Base-by-base conservation (phyloP, 176 grass and related monocot genomes). In the Juncus inflexus region DNA sequence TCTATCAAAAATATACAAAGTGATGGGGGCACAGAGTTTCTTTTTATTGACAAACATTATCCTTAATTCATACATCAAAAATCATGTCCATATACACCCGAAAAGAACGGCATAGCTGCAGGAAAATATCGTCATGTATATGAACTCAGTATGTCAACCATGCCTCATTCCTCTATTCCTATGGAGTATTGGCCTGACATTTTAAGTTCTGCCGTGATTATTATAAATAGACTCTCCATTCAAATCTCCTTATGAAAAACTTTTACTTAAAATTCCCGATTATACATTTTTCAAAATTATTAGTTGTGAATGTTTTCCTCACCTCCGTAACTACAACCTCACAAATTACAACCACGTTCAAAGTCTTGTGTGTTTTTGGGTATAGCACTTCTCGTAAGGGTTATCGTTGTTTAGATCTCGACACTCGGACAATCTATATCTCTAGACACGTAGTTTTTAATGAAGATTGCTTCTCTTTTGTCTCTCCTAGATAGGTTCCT, bases 361-460 rank as follows among this genome's bases (percentile, higher is more conserved):
- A 3, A 37, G 12, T 9, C 61, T 2, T 64, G 61, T 64, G 61
- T 64, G 2, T 64, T 64, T 64, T 14, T 64, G 8, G 61, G 28
- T 38, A 64, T 64, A n/a, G n/a, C n/a, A n/a, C n/a, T n/a, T n/a
- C n/a, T n/a, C n/a, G n/a, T n/a, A n/a, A n/a, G n/a, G n/a, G n/a
- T n/a, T n/a, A n/a, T n/a, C n/a, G n/a, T n/a, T n/a, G n/a, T n/a
- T n/a, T n/a, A n/a, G n/a, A n/a, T n/a, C n/a, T n/a, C n/a, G n/a
- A n/a, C n/a, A n/a, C n/a, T n/a, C n/a, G n/a, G n/a, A n/a, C n/a
- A n/a, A n/a, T n/a, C n/a, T n/a, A n/a, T n/a, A n/a, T n/a, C n/a
- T n/a, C n/a, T n/a, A n/a, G n/a, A n/a, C n/a, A n/a, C n/a, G n/a
- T n/a, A n/a, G n/a, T n/a, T n/a, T n/a, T n/a, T n/a, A n/a, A n/a